Evolutionary conservation across 2,329 filamentous ascomycete species (phyloP).

Genomic region (Ambrosiella xylebori): DNA sequence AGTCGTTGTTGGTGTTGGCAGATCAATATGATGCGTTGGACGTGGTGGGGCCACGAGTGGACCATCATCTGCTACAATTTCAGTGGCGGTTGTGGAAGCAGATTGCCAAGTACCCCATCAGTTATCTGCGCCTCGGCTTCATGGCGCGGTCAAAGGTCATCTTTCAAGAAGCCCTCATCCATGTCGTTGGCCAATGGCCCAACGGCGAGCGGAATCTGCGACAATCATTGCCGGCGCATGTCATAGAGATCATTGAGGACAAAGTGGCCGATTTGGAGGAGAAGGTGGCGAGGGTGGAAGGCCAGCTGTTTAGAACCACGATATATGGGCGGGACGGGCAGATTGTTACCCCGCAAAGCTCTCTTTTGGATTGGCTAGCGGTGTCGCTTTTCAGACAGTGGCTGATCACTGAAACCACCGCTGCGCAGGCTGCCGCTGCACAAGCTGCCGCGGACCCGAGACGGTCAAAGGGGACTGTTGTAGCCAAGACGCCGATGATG

Average conservation of each 20-base stretch:
- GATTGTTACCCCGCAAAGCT: slow-evolving; percentile 59
- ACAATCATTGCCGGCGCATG: slow-evolving; percentile 51
- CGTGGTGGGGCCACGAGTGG: slow-evolving; percentile 75
- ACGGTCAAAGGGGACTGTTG: slow-evolving; percentile 15
- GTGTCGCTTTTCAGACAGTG: slow-evolving; percentile 81
- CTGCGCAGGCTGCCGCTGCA: slow-evolving; percentile 1
- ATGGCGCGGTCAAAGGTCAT: slow-evolving; percentile 69
- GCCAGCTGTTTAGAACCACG: slow-evolving; percentile 63
- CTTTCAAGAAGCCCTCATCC: slow-evolving; percentile 74
- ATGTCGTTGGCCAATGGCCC: slow-evolving; percentile 91
- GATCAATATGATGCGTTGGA: slow-evolving; percentile 85
- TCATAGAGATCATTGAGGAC: slow-evolving; percentile 83
- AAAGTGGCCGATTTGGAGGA: slow-evolving; percentile 88
- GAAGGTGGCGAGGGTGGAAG: slow-evolving; percentile 60
- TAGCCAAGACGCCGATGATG: slow-evolving; percentile 16
- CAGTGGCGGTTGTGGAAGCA: slow-evolving; percentile 86
- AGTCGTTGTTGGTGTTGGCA: slow-evolving; percentile 71
- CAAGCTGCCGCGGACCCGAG: neutral
- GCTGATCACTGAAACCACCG: slow-evolving; percentile 73
- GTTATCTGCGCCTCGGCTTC: slow-evolving; percentile 78
- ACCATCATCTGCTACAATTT: slow-evolving; percentile 87
- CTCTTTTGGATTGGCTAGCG: slow-evolving; percentile 78
- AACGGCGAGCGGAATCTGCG: slow-evolving; percentile 61
- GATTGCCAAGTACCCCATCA: slow-evolving; percentile 88
- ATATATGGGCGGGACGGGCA: slow-evolving; percentile 68